These are phyloP conservation scores for Croton setiger DNA, from an alignment of 441 rosid genomes.

Conservation along the genomic window DNA sequence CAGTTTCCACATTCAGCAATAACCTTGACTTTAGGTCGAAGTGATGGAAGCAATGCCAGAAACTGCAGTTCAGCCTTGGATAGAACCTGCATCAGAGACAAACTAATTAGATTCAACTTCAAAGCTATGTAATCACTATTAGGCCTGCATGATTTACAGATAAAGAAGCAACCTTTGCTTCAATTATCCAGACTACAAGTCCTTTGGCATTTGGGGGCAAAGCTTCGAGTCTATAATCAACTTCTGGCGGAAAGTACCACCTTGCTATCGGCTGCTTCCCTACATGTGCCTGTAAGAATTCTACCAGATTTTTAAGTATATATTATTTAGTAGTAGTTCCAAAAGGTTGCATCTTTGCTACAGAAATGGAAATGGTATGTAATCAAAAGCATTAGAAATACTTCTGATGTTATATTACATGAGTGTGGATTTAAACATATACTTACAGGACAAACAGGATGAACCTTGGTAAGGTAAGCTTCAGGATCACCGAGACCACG, in stretches of 20 bases:
- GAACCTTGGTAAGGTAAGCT: slow-evolving; percentile 74
- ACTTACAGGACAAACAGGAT: slow-evolving; percentile 89
- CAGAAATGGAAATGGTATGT: not conserved
- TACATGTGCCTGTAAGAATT: slow-evolving; percentile 52
- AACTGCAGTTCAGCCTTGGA: slow-evolving; percentile 83
- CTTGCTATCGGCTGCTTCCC: slow-evolving; percentile 96
- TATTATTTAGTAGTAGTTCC: not conserved
- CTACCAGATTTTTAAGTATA: not conserved
- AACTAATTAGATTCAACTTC: not conserved
- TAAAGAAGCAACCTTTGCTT: slow-evolving; percentile 61
- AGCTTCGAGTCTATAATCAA: slow-evolving; percentile 72
- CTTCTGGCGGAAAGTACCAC: slow-evolving; percentile 94
- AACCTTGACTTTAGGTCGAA: slow-evolving; percentile 78
- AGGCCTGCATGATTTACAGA: too few species aligned
- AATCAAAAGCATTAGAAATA: too few species aligned
- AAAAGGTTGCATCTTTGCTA: not conserved
- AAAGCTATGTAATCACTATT: not conserved
- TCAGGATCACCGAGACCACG: slow-evolving; percentile 97
- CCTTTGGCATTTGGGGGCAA: slow-evolving; percentile 80
- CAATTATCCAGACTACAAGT: slow-evolving; percentile 80
- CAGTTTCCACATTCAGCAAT: slow-evolving; percentile 88
- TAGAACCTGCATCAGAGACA: slow-evolving; percentile 45
- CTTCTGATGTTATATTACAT: too few species aligned
- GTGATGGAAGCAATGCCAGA: slow-evolving; percentile 83
- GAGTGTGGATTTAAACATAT: not conserved